These are phyloP conservation scores for Saccharum officinarum DNA, from an alignment of 176 grass and related monocot species.

Conservation along the genomic window DNA sequence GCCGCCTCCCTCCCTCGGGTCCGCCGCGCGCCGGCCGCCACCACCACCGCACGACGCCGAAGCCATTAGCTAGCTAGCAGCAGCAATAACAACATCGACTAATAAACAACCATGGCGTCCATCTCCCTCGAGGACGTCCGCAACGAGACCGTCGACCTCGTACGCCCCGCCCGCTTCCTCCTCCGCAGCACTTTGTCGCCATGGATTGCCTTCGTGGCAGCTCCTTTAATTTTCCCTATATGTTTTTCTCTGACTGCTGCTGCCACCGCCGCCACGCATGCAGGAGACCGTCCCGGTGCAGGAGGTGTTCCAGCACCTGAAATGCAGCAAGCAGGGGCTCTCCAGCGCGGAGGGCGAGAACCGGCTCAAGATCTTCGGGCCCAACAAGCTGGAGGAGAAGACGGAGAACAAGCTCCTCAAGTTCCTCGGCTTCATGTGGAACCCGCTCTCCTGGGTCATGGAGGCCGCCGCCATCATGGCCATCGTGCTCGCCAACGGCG, in stretches of 20 bases:
- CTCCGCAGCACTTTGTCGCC: background rate
- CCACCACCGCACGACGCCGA: background rate
- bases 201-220: background rate
- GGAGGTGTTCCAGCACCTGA: slow-evolving; percentile 84
- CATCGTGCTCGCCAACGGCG: slow-evolving; percentile 80
- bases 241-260: background rate
- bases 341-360: slow-evolving; percentile 46
- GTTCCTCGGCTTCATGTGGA: slow-evolving; percentile 98
- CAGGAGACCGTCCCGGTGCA: slow-evolving; percentile 84
- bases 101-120: slow-evolving; percentile 54
- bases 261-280: background rate
- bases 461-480: slow-evolving; percentile 91
- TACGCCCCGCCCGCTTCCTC: background rate
- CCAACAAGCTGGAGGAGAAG: slow-evolving; percentile 96
- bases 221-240: too few relatives aligned
- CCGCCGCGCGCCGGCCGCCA: slow-evolving; percentile 16
- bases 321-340: slow-evolving; percentile 75
- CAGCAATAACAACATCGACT: background rate
- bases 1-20: background rate
- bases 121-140: slow-evolving; percentile 68
- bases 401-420: slow-evolving; percentile 93
- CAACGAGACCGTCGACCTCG: slow-evolving; percentile 87
- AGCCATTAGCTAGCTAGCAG: background rate
- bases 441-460: slow-evolving; percentile 96
- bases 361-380: slow-evolving; percentile 80